A percentile compares a stretch with the other conserved stretches of the same genome.
phyloP scores from a whole-genome alignment of 2,329 filamentous ascomycete species.

The Periconia digitata region DNA sequence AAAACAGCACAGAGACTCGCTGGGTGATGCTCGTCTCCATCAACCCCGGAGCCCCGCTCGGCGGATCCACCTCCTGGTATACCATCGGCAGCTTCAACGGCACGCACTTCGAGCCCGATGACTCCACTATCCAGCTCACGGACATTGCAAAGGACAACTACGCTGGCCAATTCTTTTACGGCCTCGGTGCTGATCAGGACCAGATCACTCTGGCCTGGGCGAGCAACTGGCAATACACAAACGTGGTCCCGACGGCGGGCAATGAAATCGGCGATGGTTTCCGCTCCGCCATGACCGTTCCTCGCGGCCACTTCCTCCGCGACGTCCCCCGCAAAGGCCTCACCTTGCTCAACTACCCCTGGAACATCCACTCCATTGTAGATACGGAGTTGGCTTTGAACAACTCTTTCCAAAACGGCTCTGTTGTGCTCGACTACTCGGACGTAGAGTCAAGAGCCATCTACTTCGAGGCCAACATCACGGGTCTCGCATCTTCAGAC shows the following conservation, averaged over 20 bases:
- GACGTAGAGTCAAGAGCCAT: conserved; percentile 54
- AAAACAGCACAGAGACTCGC: conserved; percentile 43
- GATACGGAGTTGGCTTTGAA: conserved; percentile 47
- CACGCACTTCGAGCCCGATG: conserved; percentile 58
- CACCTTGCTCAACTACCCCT: conserved; percentile 54
- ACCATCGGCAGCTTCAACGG: conserved; percentile 64
- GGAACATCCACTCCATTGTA: conserved; percentile 53
- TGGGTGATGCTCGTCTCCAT: conserved; percentile 56
- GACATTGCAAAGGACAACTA: conserved; percentile 59
- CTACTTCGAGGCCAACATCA: conserved; percentile 58
- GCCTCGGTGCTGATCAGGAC: conserved; percentile 44
- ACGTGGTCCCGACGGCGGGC: conserved; percentile 55
- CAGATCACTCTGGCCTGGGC: conserved; percentile 59
- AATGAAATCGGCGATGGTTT: conserved; percentile 49
- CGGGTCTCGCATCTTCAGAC: conserved; percentile 37
- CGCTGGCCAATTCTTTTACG: conserved; percentile 58
- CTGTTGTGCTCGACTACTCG: conserved; percentile 55
- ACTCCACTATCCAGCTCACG: conserved; percentile 45
- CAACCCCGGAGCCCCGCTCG: conserved; percentile 60
- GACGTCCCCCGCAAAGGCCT: conserved; percentile 55
- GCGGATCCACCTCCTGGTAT: conserved; percentile 59
- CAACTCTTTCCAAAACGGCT: conserved; percentile 52
- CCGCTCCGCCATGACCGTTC: conserved; percentile 55
- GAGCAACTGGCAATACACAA: conserved; percentile 62
- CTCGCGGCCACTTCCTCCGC: conserved; percentile 55